These are phyloP conservation scores for Pythium biforme DNA, from an alignment of 352 stramenopile genomes.

Conservation along the genomic window DNA sequence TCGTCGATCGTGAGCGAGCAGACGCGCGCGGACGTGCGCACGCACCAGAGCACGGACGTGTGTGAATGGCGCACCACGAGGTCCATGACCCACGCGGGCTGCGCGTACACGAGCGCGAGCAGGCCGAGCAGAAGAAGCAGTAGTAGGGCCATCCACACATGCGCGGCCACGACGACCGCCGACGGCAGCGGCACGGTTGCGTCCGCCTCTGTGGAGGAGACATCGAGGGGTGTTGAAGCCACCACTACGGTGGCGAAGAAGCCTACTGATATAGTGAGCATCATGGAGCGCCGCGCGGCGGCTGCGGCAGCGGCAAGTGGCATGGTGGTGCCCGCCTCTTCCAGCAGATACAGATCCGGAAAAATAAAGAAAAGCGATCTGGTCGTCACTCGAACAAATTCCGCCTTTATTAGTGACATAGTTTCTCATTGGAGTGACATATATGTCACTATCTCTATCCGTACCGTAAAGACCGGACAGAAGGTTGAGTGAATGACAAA, in stretches of 20 bases:
- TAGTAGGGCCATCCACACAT: conserved; percentile 27
- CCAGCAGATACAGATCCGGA: no score
- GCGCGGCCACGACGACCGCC: neutral
- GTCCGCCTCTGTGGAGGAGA: neutral
- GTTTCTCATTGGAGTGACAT: neutral
- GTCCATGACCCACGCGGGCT: conserved; percentile 68
- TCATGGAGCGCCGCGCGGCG: neutral
- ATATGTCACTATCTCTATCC: neutral
- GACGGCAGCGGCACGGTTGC: neutral
- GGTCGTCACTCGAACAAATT: neutral
- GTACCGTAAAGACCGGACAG: neutral
- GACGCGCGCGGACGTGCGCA: conserved; percentile 43
- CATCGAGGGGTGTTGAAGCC: neutral
- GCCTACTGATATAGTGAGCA: conserved; percentile 8
- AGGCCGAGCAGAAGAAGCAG: conserved; percentile 32
- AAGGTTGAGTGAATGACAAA: neutral
- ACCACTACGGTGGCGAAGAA: neutral
- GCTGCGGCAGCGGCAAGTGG: neutral
- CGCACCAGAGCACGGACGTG: conserved; percentile 76
- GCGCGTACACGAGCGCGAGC: conserved; percentile 60
- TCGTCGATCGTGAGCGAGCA: conserved; percentile 84
- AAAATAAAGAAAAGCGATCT: no score
- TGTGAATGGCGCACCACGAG: conserved; percentile 66
- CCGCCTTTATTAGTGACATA: neutral
- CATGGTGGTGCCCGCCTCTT: neutral